These are phyloP conservation scores for Hymenoscyphus linearis DNA, from an alignment of 2,329 filamentous ascomycete species.

Conservation along the genomic window DNA sequence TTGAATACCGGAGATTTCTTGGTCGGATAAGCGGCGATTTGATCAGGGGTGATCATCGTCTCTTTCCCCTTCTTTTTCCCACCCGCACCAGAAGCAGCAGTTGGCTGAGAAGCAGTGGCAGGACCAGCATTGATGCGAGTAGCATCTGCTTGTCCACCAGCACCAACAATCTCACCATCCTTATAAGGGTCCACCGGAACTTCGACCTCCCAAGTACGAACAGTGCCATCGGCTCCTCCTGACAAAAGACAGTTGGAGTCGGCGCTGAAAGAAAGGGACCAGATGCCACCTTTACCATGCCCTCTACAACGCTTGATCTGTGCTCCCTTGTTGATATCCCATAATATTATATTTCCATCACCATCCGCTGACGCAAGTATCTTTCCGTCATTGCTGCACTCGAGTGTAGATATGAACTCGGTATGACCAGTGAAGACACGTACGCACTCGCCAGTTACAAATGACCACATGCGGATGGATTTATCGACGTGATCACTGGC, in stretches of 20 bases:
- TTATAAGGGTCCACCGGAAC: slow-evolving; percentile 61
- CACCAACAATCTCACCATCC: slow-evolving; percentile 39
- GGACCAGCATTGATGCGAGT: slow-evolving; percentile 39
- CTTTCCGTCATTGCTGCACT: slow-evolving; percentile 83
- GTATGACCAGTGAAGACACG: slow-evolving; percentile 89
- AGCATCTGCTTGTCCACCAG: slow-evolving; percentile 44
- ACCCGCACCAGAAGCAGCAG: slow-evolving; percentile 27
- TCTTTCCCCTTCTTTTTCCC: slow-evolving; percentile 81
- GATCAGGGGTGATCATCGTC: slow-evolving; percentile 82
- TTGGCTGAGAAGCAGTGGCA: slow-evolving; percentile 26
- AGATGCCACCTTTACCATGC: slow-evolving; percentile 89
- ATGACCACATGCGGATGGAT: slow-evolving; percentile 94
- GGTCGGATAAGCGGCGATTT: slow-evolving; percentile 90
- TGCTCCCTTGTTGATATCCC: slow-evolving; percentile 84
- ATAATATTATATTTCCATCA: slow-evolving; percentile 85
- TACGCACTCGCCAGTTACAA: slow-evolving; percentile 81
- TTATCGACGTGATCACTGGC: slow-evolving; percentile 80
- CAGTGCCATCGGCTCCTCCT: slow-evolving; percentile 85
- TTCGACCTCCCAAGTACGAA: slow-evolving; percentile 89
- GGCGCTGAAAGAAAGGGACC: slow-evolving; percentile 87
- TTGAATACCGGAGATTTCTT: slow-evolving; percentile 96
- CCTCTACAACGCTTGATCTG: slow-evolving; percentile 90
- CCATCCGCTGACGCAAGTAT: slow-evolving; percentile 87
- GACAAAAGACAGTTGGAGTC: slow-evolving; percentile 89
- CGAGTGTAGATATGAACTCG: slow-evolving; percentile 77